These are phyloP conservation scores for Saccharomycopsis selenospora DNA, from an alignment of 805 yeast species.

Conservation along the genomic window DNA sequence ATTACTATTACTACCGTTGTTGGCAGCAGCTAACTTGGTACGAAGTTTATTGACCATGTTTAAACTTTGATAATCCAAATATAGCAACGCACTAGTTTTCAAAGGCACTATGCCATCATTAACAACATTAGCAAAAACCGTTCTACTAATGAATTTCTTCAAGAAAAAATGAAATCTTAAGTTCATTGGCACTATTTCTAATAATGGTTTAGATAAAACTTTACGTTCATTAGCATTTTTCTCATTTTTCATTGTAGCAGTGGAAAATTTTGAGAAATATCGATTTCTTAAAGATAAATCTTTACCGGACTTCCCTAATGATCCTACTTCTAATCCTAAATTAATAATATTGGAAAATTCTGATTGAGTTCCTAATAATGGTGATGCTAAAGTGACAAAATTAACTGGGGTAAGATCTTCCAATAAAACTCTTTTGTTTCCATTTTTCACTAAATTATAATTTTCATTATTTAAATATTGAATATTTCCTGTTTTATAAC, in stretches of 20 bases:
- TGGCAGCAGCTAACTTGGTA: neutral
- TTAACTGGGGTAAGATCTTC: slow-evolving; percentile 47
- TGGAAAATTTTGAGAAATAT: slow-evolving; percentile 24
- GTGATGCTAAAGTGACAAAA: slow-evolving; percentile 80
- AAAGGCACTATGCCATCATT: slow-evolving; percentile 96
- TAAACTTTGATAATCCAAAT: slow-evolving; percentile 77
- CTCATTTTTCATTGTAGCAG: slow-evolving; percentile 21
- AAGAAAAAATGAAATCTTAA: slow-evolving; percentile 38
- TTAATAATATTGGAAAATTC: slow-evolving; percentile 86
- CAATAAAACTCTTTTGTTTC: neutral
- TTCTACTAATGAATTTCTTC: slow-evolving; percentile 57
- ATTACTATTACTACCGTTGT: neutral
- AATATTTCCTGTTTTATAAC: slow-evolving; percentile 11
- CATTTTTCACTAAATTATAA: neutral
- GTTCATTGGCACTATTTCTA: slow-evolving; percentile 68
- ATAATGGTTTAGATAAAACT: slow-evolving; percentile 46
- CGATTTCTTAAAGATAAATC: slow-evolving; percentile 64
- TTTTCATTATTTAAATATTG: slow-evolving; percentile 6
- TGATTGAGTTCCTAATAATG: slow-evolving; percentile 77
- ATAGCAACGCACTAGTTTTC: slow-evolving; percentile 79
- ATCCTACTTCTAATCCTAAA: slow-evolving; percentile 76
- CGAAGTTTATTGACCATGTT: slow-evolving; percentile 39
- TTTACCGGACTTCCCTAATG: slow-evolving; percentile 89
- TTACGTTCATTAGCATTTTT: neutral
- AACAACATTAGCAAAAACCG: slow-evolving; percentile 81